Evolutionary conservation across 2,329 filamentous ascomycete genomes (phyloP).

Genomic region (Endoconidiophora polonica): DNA sequence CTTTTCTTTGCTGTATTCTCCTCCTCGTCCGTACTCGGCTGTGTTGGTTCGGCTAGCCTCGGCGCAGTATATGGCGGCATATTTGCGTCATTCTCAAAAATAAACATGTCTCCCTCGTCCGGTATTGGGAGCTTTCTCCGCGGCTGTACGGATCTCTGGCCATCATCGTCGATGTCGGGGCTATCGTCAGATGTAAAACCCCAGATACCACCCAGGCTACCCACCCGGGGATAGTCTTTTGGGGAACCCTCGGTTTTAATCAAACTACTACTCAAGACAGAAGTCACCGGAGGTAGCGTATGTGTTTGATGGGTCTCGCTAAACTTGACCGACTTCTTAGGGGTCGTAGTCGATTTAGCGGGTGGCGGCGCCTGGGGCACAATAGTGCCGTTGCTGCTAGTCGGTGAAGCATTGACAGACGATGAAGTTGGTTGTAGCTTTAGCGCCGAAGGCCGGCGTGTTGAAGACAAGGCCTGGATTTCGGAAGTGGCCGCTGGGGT

Average conservation of each 20-base stretch:
- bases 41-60: slow-evolving; percentile 16
- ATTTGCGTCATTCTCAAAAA: slow-evolving; percentile 26
- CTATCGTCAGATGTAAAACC: background rate
- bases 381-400: no score
- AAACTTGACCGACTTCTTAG: slow-evolving; percentile 11
- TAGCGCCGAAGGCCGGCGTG: no score
- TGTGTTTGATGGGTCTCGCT: slow-evolving; percentile 3
- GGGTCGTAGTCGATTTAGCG: background rate
- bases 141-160: slow-evolving; percentile 13
- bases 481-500: no score
- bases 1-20: slow-evolving; percentile 14
- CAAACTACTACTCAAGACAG: no score
- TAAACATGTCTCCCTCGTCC: slow-evolving; percentile 26
- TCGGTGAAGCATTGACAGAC: no score
- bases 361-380: background rate
- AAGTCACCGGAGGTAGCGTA: background rate
- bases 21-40: slow-evolving; percentile 22
- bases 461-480: no score
- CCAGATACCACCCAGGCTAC: background rate
- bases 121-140: slow-evolving; percentile 1
- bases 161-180: slow-evolving; percentile 1
- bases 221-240: background rate
- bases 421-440: no score
- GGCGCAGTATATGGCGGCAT: slow-evolving; percentile 19
- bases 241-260: no score